Conservation (phyloP, 495 filamentous ascomycete species). For the Penicillium coffeae region DNA sequence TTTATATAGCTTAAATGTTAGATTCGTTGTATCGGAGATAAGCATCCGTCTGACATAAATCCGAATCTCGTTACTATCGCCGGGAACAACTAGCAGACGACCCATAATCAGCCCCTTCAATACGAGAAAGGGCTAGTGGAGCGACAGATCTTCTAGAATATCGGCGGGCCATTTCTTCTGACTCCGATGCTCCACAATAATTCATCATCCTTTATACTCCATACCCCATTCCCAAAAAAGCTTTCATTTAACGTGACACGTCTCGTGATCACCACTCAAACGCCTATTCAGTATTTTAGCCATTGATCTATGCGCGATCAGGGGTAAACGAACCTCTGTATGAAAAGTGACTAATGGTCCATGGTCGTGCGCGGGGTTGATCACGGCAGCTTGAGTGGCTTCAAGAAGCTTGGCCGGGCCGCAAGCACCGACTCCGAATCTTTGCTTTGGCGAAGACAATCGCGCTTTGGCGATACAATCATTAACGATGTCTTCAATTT, state of each 20-base stretch:
- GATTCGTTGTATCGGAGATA: too few relatives aligned
- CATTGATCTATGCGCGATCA: not conserved
- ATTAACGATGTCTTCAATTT: slow-evolving; percentile 4
- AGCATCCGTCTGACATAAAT: too few relatives aligned
- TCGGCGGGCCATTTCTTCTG: too few relatives aligned
- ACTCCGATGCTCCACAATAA: too few relatives aligned
- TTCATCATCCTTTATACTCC: too few relatives aligned
- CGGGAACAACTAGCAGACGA: not conserved
- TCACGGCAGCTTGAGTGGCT: not conserved
- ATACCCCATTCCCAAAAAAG: too few relatives aligned
- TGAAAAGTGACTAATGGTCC: slow-evolving; percentile 13
- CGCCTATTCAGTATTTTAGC: slow-evolving; percentile 3
- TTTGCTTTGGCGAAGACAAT: not conserved
- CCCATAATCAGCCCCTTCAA: too few relatives aligned
- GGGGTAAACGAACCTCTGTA: slow-evolving; percentile 9
- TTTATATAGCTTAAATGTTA: too few relatives aligned
- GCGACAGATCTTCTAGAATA: too few relatives aligned
- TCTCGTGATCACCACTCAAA: slow-evolving; percentile 9
- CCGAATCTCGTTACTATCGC: not conserved
- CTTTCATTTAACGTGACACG: too few relatives aligned
- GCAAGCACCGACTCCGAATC: slow-evolving; percentile 13
- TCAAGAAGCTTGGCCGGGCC: slow-evolving; percentile 10
- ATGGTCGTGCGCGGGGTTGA: slow-evolving; percentile 2
- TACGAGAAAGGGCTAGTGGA: too few relatives aligned
- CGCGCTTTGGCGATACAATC: not conserved